Base-by-base conservation (phyloP, 2,329 filamentous ascomycete species). In the Zalaria sp. region DNA sequence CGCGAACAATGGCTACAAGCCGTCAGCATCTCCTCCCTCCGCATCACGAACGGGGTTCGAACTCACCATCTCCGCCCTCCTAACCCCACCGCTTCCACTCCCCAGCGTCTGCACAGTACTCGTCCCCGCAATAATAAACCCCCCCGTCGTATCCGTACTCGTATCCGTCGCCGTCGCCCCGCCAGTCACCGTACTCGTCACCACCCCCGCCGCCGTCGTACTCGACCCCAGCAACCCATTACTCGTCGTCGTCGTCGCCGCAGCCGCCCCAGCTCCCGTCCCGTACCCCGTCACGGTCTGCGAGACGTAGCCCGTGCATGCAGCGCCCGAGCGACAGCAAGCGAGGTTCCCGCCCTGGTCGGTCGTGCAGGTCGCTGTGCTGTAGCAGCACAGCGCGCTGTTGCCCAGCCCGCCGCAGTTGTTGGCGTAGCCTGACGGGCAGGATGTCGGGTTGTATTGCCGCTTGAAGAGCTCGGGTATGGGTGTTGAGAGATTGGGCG, bases 271-370 rank as follows among this genome's bases (percentile, higher is more conserved):
- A 6, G 46, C 47, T 34, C 51, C 48, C 34, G 59, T 45, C 6
- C 52, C 55, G 7, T 57, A 57, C 28, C 51, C 57, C 0, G 62
- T 59, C 9, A 57, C 53, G 27, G 56, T 47, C 11, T 53, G 53
- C 5, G 47, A 57, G 6, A 78, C 63, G 5, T 63, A 67, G 2
- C 76, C 76, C 0, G 75, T 78, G 52, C 76, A 80, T 27, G 61
- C 67, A 9, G 70, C 69, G 39, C 71, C 68, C 26, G 59, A 64
- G 0, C 74, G 74, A 58, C 76, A 80, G 63, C 76, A 80, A 25
- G 75, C 76, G 41, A 79, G 69, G 46, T 77, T 65, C 41, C 73
- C 66, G 32, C 66, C 70, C 34, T 59, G 57, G 56, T 80, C 76
- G 39, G 67, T 64, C 35, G 69, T 67, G 60, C 76, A 80, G 43